These are phyloP conservation scores for Pseudocercospora fijiensis DNA, from an alignment of 2,329 filamentous ascomycete genomes.

Conservation along the genomic window DNA sequence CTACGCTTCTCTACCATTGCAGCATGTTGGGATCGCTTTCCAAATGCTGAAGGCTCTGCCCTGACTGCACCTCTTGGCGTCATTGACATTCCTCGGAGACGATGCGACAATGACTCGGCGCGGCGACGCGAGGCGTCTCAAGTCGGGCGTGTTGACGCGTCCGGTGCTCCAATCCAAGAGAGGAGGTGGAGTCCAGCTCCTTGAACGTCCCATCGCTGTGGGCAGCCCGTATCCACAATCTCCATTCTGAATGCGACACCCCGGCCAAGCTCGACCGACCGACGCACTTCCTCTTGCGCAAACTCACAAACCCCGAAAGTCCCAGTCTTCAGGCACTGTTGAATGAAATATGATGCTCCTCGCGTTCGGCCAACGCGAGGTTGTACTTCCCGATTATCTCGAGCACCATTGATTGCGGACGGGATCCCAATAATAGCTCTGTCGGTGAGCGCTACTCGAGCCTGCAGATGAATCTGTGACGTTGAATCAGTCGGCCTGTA, in stretches of 20 bases:
- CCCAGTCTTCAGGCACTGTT: neutral
- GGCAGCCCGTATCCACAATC: neutral
- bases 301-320: neutral
- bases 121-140: conserved; percentile 3
- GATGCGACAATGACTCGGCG: conserved; percentile 4
- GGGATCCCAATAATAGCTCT: conserved; percentile 37
- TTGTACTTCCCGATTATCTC: conserved; percentile 14
- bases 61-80: conserved; percentile 1
- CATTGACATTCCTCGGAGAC: neutral
- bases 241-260: neutral
- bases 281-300: neutral
- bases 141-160: neutral
- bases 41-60: neutral
- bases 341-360: conserved; percentile 3
- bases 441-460: conserved; percentile 18
- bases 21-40: neutral
- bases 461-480: conserved; percentile 6
- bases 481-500: neutral
- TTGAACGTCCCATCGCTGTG: neutral
- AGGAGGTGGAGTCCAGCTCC: conserved; percentile 2
- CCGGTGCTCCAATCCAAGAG: neutral
- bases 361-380: neutral
- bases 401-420: conserved; percentile 30
- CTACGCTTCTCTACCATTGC: neutral
- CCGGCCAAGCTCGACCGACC: neutral